Evolutionary conservation across 495 filamentous ascomycete species (phyloP).

Genomic region (Ascodesmis nigricans): DNA sequence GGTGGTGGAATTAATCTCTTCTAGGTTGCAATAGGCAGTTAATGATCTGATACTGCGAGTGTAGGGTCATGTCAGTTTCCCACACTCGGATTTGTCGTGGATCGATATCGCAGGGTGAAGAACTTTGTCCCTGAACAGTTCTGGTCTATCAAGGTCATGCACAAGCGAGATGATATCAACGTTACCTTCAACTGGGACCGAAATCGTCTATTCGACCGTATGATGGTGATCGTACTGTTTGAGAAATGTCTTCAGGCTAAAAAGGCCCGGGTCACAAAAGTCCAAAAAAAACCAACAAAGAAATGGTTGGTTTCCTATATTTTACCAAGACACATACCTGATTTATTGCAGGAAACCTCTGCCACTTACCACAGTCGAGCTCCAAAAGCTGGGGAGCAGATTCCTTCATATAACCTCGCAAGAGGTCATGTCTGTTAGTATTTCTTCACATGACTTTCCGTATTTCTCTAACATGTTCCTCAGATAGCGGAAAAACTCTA

Average conservation of each 20-base stretch:
- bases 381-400: slow-evolving; percentile 86
- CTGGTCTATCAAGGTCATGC: slow-evolving; percentile 74
- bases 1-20: neutral
- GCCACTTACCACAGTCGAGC: slow-evolving; percentile 86
- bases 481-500: slow-evolving; percentile 70
- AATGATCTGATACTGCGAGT: neutral
- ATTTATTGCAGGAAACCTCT: slow-evolving; percentile 38
- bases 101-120: slow-evolving; percentile 74
- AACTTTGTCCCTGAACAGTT: slow-evolving; percentile 87
- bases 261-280: slow-evolving; percentile 54
- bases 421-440: slow-evolving; percentile 49
- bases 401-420: slow-evolving; percentile 73
- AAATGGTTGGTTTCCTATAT: slow-evolving; percentile 36
- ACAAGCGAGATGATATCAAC: slow-evolving; percentile 50
- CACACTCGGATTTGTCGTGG: slow-evolving; percentile 88
- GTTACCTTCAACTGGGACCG: slow-evolving; percentile 74
- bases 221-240: slow-evolving; percentile 56
- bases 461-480: too few species aligned
- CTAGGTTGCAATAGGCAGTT: neutral
- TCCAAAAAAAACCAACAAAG: slow-evolving; percentile 72
- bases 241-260: slow-evolving; percentile 66
- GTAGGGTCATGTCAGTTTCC: slow-evolving; percentile 90
- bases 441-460: too few species aligned
- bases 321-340: slow-evolving; percentile 1
- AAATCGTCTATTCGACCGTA: slow-evolving; percentile 67